Evolutionary conservation across 73 alveolate genomes (phyloP).

Genomic region (Paramecium bursaria): DNA sequence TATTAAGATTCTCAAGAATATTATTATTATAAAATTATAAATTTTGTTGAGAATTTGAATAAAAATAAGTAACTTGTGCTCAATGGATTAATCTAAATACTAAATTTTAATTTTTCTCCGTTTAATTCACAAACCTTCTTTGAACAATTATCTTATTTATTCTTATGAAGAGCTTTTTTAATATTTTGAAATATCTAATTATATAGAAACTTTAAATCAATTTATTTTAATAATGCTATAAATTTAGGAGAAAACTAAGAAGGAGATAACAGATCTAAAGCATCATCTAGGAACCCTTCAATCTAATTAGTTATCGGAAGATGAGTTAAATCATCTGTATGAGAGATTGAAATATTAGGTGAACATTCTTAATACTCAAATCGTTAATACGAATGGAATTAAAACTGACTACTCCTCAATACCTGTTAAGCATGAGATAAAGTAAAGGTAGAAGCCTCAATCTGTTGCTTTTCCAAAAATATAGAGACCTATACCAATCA

Average conservation of each 20-base stretch:
- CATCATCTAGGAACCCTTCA: constrained; percentile 47
- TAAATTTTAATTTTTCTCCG: no score
- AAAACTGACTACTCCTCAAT: not conserved
- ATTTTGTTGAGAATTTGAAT: no score
- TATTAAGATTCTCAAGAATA: no score
- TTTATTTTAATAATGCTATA: not conserved
- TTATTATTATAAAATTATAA: no score
- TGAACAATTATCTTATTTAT: no score
- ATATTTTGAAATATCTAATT: no score
- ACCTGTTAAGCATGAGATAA: not conserved
- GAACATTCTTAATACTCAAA: not conserved
- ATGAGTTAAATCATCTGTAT: constrained; percentile 5
- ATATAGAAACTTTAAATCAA: no score
- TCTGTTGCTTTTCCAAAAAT: not conserved
- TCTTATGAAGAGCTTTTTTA: no score
- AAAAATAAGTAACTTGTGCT: no score
- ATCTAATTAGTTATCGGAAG: constrained; percentile 10
- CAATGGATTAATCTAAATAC: no score
- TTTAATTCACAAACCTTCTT: no score
- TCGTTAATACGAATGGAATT: constrained; percentile 7
- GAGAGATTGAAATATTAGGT: constrained; percentile 52
- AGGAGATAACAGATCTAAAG: constrained; percentile 42
- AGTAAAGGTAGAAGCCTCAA: no score
- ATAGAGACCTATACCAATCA: not conserved
- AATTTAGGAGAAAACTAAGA: constrained; percentile 40